Evolutionary conservation across 2,329 filamentous ascomycete genomes (phyloP), one percentile per base, ranked within the genome.

Genomic region (Fusarium falciforme): DNA sequence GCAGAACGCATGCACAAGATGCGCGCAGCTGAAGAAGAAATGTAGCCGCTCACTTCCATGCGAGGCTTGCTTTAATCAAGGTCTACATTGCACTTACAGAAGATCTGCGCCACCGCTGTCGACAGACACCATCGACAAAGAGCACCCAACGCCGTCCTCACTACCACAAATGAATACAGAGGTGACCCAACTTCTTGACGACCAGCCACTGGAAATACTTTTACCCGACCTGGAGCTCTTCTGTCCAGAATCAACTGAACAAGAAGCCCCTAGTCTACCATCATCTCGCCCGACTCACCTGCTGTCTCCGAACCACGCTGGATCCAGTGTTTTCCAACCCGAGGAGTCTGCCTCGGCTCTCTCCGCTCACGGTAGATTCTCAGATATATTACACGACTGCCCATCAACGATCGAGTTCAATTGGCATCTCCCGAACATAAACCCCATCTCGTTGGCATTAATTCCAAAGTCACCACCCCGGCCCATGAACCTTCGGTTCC

Each of bases 21-120:
- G 68, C 12, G 61, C 58, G 0, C 67, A 62, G 8, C n/a, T 70
- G 3, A 71, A 71, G 25, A 70, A 49, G 47, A 61, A 38, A 16
- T 71, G 68, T 9, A 70, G 16, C 2, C 40, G 67, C 11, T 44
- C 66, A 2, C 31, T 35, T 1, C 68, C 66, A 16, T 71, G 68
- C 12, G 17, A n/a, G 20, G n/a, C 29, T 3, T 71, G 69, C 59
- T 31, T n/a, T 4, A 54, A 67, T 11, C 69, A 60, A 22, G 40
- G 57, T 14, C 58, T 67, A 2, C n/a, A 61, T 3, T 70, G 69
- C 22, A 64, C 6, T 14, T 70, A 67, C 33, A 17, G 47, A 27
- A 44, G 29, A 25, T 31, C 38, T 20, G 3, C 22, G 2, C 44
- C 22, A 27, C 6, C 8, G 4, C 22, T 29, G 47, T 35, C 55